Evolutionary conservation across 2,329 filamentous ascomycete genomes (phyloP).

Genomic region (Alternaria arborescens): DNA sequence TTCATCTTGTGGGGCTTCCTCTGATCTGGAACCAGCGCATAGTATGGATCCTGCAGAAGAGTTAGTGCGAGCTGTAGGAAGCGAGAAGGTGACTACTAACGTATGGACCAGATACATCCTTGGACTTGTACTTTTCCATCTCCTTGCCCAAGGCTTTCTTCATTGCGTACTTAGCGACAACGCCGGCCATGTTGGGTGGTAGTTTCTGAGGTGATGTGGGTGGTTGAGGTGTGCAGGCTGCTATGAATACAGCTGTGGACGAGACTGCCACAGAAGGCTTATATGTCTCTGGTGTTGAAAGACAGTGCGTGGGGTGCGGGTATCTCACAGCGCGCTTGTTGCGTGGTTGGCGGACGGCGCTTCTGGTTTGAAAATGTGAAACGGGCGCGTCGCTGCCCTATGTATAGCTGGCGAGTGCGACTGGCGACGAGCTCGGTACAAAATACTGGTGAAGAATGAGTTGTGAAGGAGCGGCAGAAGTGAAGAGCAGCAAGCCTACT

Average conservation of each 20-base stretch:
- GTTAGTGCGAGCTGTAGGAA: slow-evolving; percentile 11
- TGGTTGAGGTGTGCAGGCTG: slow-evolving; percentile 8
- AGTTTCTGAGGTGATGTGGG: slow-evolving; percentile 11
- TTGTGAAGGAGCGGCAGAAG: slow-evolving; percentile 13
- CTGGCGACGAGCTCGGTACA: slow-evolving; percentile 22
- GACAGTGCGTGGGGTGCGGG: slow-evolving; percentile 30
- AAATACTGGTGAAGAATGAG: slow-evolving; percentile 7
- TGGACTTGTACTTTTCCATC: slow-evolving; percentile 58
- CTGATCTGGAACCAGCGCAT: slow-evolving; percentile 80
- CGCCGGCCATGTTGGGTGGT: slow-evolving; percentile 53
- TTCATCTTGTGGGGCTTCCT: slow-evolving; percentile 76
- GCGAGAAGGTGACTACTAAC: slow-evolving; percentile 42
- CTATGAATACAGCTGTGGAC: slow-evolving; percentile 8
- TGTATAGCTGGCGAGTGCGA: slow-evolving; percentile 44
- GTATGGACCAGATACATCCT: slow-evolving; percentile 52
- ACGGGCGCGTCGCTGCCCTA: slow-evolving; percentile 51
- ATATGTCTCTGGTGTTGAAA: slow-evolving; percentile 27
- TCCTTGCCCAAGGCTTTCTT: slow-evolving; percentile 59
- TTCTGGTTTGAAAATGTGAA: slow-evolving; percentile 43
- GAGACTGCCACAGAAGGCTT: slow-evolving; percentile 22
- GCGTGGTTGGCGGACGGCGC: slow-evolving; percentile 46
- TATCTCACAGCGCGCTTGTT: slow-evolving; percentile 33
- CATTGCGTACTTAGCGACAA: slow-evolving; percentile 59
- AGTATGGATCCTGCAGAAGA: slow-evolving; percentile 80
- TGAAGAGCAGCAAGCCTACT: slow-evolving; percentile 16